A percentile compares a stretch with the other conserved stretches of the same genome.
Conservation (phyloP, 1,284 basidiomycete genomes). For the Cutaneotrichosporon mucoides region DNA sequence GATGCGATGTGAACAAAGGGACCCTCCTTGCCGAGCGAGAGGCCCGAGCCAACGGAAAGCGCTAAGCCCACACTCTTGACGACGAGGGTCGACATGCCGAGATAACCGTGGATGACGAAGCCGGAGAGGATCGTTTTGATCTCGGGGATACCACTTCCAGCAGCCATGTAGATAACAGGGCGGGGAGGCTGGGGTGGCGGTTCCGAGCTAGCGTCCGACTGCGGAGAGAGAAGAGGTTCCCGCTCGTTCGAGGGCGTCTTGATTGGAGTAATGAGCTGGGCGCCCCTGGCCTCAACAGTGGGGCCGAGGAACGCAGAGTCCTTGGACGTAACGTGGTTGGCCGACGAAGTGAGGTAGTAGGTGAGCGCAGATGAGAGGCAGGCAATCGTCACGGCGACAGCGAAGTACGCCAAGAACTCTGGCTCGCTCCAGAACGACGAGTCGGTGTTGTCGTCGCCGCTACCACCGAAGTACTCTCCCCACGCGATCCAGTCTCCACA, state of each 20-base stretch:
- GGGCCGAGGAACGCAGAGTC: conserved; percentile 69
- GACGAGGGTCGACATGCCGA: conserved; percentile 81
- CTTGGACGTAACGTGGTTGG: conserved; percentile 78
- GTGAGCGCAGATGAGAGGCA: conserved; percentile 71
- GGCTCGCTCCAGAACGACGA: conserved; percentile 29
- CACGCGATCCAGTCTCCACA: conserved; percentile 74
- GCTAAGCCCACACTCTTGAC: conserved; percentile 89
- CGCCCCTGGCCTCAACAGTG: conserved; percentile 6
- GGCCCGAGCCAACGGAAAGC: conserved; percentile 82
- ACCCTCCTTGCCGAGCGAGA: conserved; percentile 89
- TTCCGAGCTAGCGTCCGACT: neutral
- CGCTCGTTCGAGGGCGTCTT: conserved; percentile 21
- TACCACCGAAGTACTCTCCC: conserved; percentile 52
- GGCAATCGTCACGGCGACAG: conserved; percentile 73
- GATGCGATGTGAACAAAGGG: conserved; percentile 95
- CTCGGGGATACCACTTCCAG: conserved; percentile 93
- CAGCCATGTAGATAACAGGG: conserved; percentile 81
- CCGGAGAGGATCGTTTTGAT: conserved; percentile 93
- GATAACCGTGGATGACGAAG: conserved; percentile 97
- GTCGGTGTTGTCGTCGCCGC: conserved; percentile 5
- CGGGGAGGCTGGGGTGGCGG: conserved; percentile 46
- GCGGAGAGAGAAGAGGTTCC: conserved; percentile 21
- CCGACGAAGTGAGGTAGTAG: conserved; percentile 79
- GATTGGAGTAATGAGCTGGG: conserved; percentile 2
- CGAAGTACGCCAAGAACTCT: conserved; percentile 69